Evolutionary conservation across 108 stramenopile genomes (phyloP), one percentile per base, ranked within the genome.

Genomic region (Pseudonitzschia pungens): DNA sequence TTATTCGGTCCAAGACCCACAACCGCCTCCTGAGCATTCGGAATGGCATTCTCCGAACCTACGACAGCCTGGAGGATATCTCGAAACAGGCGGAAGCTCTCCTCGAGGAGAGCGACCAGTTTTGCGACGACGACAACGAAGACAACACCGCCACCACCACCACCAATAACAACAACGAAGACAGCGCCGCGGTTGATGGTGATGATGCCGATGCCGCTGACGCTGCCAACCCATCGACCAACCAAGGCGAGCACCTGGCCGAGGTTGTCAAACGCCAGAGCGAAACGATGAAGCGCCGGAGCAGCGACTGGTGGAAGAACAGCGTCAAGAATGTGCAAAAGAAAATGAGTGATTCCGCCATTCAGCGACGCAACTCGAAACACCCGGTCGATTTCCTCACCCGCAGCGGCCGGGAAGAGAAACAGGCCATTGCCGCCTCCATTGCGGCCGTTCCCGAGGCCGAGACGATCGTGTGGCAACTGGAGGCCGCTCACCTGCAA

Each of bases 401-500:
- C 42, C 42, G 42, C 11, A 53, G 52, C 52, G 52, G 52, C n/a
- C 52, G n/a, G 52, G 52, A 21, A 4, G n/a, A 18, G 5, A 9
- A 5, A 4, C 52, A 21, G 52, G n/a, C 52, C 16, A 53, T 53
- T 20, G 8, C 16, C 52, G 8, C n/a, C 9, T 43, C 42, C 42
- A 43, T 43, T 43, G 42, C n/a, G n/a, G n/a, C 8, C 52, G 18
- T 53, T 18, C 18, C 52, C 52, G 64, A 80, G 36, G 48, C 50
- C 52, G 71, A 70, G 32, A 76, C 63, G 4, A 63, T 33, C 10
- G 53, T 80, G 16, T 84, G 83, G 83, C 72, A 78, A 12, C 54
- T 84, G 53, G 71, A 81, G 24, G 77, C 80, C 6, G 80, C 71
- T 21, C 83, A 84, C 68, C 67, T 65, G 14, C 83, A 84, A 59